These are phyloP conservation scores for Taphrina wiesneri DNA, from an alignment of 1,139 yeast species.

Conservation along the genomic window DNA sequence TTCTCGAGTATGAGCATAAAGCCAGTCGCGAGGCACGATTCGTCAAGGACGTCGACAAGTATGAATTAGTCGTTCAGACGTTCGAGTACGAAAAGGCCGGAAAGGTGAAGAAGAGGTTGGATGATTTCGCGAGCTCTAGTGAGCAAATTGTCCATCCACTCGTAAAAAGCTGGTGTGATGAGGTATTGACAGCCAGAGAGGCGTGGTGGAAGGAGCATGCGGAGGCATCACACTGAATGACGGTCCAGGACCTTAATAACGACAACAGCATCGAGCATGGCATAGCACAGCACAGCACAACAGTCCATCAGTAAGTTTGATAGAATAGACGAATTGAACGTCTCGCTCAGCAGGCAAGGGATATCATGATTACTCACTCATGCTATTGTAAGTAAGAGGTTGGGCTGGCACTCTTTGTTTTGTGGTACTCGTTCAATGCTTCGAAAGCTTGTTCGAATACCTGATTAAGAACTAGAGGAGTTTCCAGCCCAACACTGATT, in stretches of 20 bases:
- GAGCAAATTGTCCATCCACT: conserved; percentile 68
- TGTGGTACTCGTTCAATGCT: conserved; percentile 9
- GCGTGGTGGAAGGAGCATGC: conserved; percentile 47
- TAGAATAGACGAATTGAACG: background rate
- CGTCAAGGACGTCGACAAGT: conserved; percentile 92
- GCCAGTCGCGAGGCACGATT: conserved; percentile 79
- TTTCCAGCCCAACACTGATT: conserved; percentile 71
- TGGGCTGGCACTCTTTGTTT: background rate
- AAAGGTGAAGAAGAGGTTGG: conserved; percentile 23
- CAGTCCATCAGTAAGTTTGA: background rate
- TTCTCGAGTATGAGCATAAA: conserved; percentile 90
- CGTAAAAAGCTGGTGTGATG: conserved; percentile 70
- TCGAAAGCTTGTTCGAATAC: conserved; percentile 26
- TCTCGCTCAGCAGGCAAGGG: background rate
- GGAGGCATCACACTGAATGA: background rate
- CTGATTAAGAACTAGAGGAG: conserved; percentile 1
- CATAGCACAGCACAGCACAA: background rate
- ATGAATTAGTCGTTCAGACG: conserved; percentile 85
- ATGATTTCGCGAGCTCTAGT: conserved; percentile 64
- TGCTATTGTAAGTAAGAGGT: background rate
- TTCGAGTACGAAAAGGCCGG: conserved; percentile 71
- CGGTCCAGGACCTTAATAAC: background rate
- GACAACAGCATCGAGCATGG: background rate
- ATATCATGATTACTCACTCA: background rate
- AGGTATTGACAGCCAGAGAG: conserved; percentile 60